Base-by-base conservation (phyloP, 177 flowering plant genomes). In the Vitis hybrid region DNA sequence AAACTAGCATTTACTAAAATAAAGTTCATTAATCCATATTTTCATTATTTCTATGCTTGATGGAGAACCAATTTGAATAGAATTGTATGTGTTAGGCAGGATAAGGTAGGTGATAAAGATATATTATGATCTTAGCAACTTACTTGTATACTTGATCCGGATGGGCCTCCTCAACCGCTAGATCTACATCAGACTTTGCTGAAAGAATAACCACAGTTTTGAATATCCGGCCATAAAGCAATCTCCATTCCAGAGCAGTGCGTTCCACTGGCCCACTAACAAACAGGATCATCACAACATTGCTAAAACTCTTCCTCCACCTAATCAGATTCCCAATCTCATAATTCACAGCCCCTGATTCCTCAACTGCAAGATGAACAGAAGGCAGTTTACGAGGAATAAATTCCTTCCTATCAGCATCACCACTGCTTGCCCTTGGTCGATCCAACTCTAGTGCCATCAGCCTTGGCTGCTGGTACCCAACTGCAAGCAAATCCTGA, bases 171-270 rank as follows among this genome's bases (percentile, higher is more conserved):
- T 90, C 92, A 70, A 96, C 93, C 15, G 84, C 97, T 69, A 91
- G 97, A 80, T 92, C 90, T 45, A 75, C 72, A 80, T 88, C 86
- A 65, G 81, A 90, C 72, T 85, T 75, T 62, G 75, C 76, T 7
- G 98, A 87, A 68, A 95, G 83, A 74, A 95, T 93, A 53, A 95
- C 70, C 9, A 95, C 97, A 31, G 97, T 88, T 81, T 89, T 95
- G 77, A 95, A 95, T 75, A 95, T 86, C 76, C 99, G 78, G 10
- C 98, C 99, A 77, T 93, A 95, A 63, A 95, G 90, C 83, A 95
- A 82, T 72, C 98, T 91, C 99, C 99, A 95, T 71, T 95, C 99
- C 69, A 95, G 74, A 62, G 99, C 99, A 55, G 97, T 93, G 1
- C 93, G 92, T 67, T 90, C 93, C 22, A 95, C 95, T 39, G 93